These are phyloP conservation scores for Rubus parviflorus DNA, from an alignment of 306 rosid genomes.

Conservation along the genomic window DNA sequence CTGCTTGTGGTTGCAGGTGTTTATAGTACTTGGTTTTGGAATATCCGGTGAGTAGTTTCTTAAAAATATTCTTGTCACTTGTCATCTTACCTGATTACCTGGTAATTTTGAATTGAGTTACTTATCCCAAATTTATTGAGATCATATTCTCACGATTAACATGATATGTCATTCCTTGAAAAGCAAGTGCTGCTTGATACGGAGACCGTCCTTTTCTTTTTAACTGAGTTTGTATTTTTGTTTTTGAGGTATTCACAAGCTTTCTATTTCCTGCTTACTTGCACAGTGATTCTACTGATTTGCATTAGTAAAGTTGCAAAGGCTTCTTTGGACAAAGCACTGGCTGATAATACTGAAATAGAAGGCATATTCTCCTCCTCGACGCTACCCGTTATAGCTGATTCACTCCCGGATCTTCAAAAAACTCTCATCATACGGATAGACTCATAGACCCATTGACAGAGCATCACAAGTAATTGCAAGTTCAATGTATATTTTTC, in stretches of 20 bases:
- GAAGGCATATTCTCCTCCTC: slow-evolving; percentile 26
- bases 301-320: slow-evolving; percentile 55
- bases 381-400: slow-evolving; percentile 26
- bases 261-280: not conserved
- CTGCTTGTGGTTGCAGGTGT: slow-evolving; percentile 46
- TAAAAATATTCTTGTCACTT: not conserved
- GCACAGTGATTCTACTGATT: slow-evolving; percentile 41
- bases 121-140: not conserved
- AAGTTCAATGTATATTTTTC: slow-evolving; percentile 14
- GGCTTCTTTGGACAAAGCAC: slow-evolving; percentile 52
- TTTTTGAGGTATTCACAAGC: not conserved
- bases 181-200: not conserved
- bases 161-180: not conserved
- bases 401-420: slow-evolving; percentile 17
- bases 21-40: slow-evolving; percentile 41
- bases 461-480: slow-evolving; percentile 22
- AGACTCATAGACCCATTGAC: slow-evolving; percentile 19
- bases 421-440: slow-evolving; percentile 35
- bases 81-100: not conserved
- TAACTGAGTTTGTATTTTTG: not conserved
- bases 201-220: not conserved
- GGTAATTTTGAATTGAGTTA: not conserved
- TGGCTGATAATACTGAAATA: slow-evolving; percentile 38
- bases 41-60: slow-evolving; percentile 51
- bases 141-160: not conserved